phyloP scores from a whole-genome alignment of 192 early-diverging fungal genomes.

The Phlyctochytrium arcticum region DNA sequence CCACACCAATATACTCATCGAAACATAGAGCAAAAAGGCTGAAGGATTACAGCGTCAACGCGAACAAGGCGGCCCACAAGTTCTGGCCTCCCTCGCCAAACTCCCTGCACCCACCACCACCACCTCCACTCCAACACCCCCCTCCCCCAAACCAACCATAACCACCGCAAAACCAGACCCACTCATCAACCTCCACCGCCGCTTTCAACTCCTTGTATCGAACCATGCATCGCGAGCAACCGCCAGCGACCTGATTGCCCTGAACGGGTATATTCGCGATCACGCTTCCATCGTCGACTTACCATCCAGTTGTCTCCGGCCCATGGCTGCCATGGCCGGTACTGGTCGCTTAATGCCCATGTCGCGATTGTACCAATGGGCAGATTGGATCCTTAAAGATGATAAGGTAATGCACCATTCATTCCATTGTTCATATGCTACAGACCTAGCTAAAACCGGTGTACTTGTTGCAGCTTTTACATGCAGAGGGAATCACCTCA shows the following conservation, averaged over 20 bases:
- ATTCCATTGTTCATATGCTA: neutral
- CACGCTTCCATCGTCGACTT: neutral
- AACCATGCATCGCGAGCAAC: neutral
- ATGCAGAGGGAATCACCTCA: neutral
- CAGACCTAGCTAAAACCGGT: neutral
- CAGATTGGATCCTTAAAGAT: conserved; percentile 15
- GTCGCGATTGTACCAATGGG: neutral
- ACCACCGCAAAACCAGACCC: too few species aligned
- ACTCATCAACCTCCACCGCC: too few species aligned
- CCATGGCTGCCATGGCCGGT: neutral
- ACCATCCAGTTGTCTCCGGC: neutral
- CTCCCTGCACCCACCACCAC: too few species aligned
- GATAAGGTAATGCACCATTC: neutral
- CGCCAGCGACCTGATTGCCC: conserved; percentile 5
- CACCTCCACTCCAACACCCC: too few species aligned
- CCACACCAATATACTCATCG: too few species aligned
- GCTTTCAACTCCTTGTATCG: too few species aligned
- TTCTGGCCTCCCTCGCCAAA: too few species aligned
- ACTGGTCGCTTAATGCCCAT: neutral
- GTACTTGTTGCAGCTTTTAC: neutral
- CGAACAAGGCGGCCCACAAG: too few species aligned
- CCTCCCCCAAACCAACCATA: too few species aligned
- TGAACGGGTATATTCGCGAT: neutral
- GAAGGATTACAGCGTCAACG: too few species aligned
- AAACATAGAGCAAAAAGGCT: too few species aligned